Evolutionary conservation across 306 rosid genomes (phyloP).

Genomic region (Ormosia emarginata): DNA sequence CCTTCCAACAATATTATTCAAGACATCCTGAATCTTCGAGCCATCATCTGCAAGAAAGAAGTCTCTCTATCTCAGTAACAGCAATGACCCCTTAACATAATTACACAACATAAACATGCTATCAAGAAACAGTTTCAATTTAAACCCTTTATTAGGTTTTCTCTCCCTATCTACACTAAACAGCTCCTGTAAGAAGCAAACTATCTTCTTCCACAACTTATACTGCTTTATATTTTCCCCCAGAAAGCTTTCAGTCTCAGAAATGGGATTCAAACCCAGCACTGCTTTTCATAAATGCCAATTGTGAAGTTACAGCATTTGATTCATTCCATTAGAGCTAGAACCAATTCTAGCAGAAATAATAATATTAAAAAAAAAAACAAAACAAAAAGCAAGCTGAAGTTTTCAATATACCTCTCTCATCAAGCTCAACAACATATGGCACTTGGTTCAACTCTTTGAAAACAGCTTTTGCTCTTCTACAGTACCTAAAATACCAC

Average conservation of each 20-base stretch:
- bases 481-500: constrained; percentile 62
- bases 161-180: neutral
- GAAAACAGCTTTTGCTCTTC: constrained; percentile 79
- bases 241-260: neutral
- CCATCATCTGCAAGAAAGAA: constrained; percentile 70
- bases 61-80: constrained; percentile 7
- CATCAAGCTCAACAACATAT: constrained; percentile 85
- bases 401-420: constrained; percentile 57
- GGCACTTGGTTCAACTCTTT: constrained; percentile 72
- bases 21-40: constrained; percentile 59
- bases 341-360: neutral
- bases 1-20: constrained; percentile 60
- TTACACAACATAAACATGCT: constrained; percentile 2
- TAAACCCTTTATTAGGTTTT: neutral
- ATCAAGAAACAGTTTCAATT: neutral
- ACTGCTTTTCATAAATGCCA: constrained; percentile 5
- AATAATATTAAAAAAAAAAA: neutral
- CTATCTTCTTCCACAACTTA: neutral
- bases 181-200: neutral
- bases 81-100: constrained; percentile 9
- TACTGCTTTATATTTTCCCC: neutral
- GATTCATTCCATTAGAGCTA: neutral
- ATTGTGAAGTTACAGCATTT: neutral
- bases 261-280: neutral
- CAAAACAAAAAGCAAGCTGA: neutral